These are phyloP conservation scores for Claviceps digitariae DNA, from an alignment of 2,329 filamentous ascomycete species.

Conservation along the genomic window DNA sequence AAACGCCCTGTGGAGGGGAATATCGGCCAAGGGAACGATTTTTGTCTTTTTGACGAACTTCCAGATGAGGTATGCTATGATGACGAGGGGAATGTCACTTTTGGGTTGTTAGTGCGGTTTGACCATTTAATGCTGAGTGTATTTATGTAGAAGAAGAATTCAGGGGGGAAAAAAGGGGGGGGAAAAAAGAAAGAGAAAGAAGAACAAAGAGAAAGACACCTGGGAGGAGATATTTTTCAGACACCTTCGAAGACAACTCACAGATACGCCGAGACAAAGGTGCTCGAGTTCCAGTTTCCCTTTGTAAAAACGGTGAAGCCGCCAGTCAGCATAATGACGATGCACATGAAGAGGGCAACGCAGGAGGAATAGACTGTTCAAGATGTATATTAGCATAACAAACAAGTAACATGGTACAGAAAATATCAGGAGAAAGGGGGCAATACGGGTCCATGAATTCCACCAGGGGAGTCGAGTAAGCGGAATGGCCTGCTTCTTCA, in stretches of 20 bases:
- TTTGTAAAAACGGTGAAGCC: conserved; percentile 51
- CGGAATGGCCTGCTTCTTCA: conserved; percentile 41
- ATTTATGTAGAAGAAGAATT: no score
- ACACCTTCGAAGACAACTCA: conserved; percentile 22
- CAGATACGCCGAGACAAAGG: conserved; percentile 50
- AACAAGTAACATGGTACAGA: no score
- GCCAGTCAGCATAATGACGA: conserved; percentile 54
- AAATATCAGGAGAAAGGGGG: neutral
- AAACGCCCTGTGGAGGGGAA: conserved; percentile 39
- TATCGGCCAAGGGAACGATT: conserved; percentile 32
- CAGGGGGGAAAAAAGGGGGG: no score
- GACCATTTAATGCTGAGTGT: no score
- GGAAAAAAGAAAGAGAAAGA: neutral
- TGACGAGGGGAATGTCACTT: conserved; percentile 47
- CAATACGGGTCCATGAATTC: conserved; percentile 47
- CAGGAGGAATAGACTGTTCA: conserved; percentile 46
- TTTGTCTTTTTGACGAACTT: conserved; percentile 53
- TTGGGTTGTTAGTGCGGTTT: no score
- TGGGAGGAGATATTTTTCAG: no score
- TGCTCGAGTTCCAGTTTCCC: conserved; percentile 42
- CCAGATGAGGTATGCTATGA: conserved; percentile 45
- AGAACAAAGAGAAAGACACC: no score
- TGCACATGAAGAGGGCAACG: conserved; percentile 42
- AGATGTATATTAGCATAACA: conserved; percentile 1
- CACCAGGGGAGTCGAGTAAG: conserved; percentile 42